Base-by-base conservation (phyloP, 2,329 filamentous ascomycete genomes). In the Didymosphaeria variabile region DNA sequence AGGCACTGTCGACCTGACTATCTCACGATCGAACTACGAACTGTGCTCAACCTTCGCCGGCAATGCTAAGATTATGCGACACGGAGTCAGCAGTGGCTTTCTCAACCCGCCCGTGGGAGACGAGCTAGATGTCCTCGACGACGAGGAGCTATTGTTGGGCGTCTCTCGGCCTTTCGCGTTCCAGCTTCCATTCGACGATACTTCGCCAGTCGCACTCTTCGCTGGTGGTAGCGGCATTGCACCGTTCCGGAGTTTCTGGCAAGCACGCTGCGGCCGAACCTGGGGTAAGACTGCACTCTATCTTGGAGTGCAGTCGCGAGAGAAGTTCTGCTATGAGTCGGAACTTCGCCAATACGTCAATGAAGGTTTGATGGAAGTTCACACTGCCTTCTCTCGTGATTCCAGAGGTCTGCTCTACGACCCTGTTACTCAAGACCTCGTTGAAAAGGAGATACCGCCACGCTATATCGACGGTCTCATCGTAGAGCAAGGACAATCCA, bases 381-480 rank as follows among this genome's bases (percentile, higher is more conserved):
- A 86, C 55, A 78, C 84, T 0, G 84, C 84, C 0, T 84, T 87
- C 58, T 86, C 84, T 0, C 77, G 84, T 0, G 85, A 86, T 65
- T 74, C 76, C 0, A 75, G 78, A 2, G 84, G 84, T 5, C 76
- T 87, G 1, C 76, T 74, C 0, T 84, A 84, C 52, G 83, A 86
- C 54, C 61, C 71, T 2, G 59, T 73, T 3, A 55, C 71, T 0
- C 73, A 70, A 3, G 82, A 85, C 51, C 77, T 86, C 5, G 74
- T 85, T 0, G 84, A 86, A 66, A 83, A 78, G 58, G 78, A 80
- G 23, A 85, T 79, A 13, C 73, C 82, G 1, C 81, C 85, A 12
- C 79, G 85, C 3, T 86, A 86, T 60, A 85, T 86, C 23, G 84
- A 86, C 62, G 72, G 77, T 0, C 66, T 85, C 4, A 85, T 86